Conservation (phyloP, 805 yeast genomes). For the Pichia manshurica region DNA sequence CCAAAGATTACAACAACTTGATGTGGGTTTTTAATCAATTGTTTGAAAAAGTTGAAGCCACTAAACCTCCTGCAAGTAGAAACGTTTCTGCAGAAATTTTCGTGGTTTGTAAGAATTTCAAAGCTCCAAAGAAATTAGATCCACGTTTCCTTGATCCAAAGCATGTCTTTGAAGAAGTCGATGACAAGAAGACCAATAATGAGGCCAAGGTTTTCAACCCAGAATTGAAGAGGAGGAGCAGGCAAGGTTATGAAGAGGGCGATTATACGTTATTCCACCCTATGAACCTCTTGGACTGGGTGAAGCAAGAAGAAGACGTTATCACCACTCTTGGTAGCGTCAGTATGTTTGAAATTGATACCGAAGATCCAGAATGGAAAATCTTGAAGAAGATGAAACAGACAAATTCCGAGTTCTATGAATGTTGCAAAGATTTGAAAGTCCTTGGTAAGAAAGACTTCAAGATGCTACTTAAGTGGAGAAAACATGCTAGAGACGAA, state of each 20-base stretch:
- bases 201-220: slow-evolving; percentile 95
- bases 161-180: slow-evolving; percentile 90
- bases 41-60: slow-evolving; percentile 95
- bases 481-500: slow-evolving; percentile 75
- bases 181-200: slow-evolving; percentile 65
- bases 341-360: slow-evolving; percentile 58
- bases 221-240: slow-evolving; percentile 79
- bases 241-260: slow-evolving; percentile 97
- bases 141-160: slow-evolving; percentile 88
- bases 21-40: slow-evolving; percentile 97
- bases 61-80: slow-evolving; percentile 98
- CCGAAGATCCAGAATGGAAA: slow-evolving; percentile 65
- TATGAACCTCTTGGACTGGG: slow-evolving; percentile 72
- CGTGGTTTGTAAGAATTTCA: slow-evolving; percentile 92
- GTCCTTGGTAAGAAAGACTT: slow-evolving; percentile 94
- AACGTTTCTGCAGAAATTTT: slow-evolving; percentile 98
- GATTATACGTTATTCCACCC: slow-evolving; percentile 70
- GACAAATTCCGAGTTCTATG: slow-evolving; percentile 72
- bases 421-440: slow-evolving; percentile 84
- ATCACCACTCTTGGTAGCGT: slow-evolving; percentile 73
- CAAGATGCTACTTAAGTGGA: slow-evolving; percentile 77
- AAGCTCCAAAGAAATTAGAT: slow-evolving; percentile 93
- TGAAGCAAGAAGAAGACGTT: slow-evolving; percentile 69
- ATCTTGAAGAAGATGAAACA: slow-evolving; percentile 64
- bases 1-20: slow-evolving; percentile 95